Conservation (phyloP, 768 basidiomycete genomes). For the Sporobolomyces phaffii region DNA sequence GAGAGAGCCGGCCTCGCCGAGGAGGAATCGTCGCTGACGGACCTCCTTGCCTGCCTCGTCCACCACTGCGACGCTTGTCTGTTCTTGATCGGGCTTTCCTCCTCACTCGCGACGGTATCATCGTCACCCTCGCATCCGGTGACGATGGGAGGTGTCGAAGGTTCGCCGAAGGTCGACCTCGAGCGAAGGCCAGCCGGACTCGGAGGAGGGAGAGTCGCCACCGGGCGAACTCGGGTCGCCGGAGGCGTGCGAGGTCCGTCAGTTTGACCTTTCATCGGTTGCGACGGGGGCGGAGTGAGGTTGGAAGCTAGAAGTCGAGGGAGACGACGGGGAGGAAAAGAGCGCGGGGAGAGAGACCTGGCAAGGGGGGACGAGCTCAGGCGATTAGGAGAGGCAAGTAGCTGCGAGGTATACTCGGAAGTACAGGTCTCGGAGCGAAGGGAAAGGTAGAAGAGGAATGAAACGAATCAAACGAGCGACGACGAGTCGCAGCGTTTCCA, state of each 20-base stretch:
- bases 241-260: constrained; percentile 1
- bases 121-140: background rate
- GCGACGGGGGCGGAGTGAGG: no score
- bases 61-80: background rate
- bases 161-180: background rate
- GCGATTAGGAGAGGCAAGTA: no score
- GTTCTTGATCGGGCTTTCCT: constrained; percentile 15
- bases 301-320: no score
- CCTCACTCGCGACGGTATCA: background rate
- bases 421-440: no score
- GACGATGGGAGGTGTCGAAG: background rate
- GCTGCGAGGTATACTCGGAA: no score
- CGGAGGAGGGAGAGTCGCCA: no score
- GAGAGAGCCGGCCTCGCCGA: background rate
- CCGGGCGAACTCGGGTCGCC: background rate
- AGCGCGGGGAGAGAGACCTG: no score
- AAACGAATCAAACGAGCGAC: background rate
- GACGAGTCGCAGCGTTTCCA: no score
- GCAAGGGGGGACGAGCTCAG: no score
- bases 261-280: no score
- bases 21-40: background rate
- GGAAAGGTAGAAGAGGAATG: background rate
- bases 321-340: no score
- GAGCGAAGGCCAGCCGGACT: background rate
- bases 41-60: background rate